phyloP scores from a whole-genome alignment of 1,284 basidiomycete genomes.

The Phenoliferia sp. region DNA sequence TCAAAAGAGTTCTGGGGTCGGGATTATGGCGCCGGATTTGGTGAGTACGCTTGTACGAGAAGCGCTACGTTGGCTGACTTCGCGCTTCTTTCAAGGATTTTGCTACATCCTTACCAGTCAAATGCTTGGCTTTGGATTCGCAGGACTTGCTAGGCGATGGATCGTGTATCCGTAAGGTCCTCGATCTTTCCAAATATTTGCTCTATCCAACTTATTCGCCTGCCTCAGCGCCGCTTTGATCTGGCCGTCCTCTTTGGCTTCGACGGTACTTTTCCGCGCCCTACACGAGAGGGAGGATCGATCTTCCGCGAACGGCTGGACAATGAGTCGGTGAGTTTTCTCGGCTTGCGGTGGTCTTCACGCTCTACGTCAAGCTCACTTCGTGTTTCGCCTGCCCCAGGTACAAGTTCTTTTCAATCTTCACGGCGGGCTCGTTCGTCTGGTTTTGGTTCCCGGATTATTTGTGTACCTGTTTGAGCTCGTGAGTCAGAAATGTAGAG shows the following conservation, averaged over 20 bases:
- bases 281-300: constrained; percentile 3
- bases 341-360: background rate
- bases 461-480: constrained; percentile 70
- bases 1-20: constrained; percentile 2
- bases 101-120: constrained; percentile 41
- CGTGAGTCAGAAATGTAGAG: background rate
- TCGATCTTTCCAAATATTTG: background rate
- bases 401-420: constrained; percentile 2
- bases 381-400: too few relatives aligned
- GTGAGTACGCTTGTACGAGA: constrained; percentile 52
- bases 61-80: constrained; percentile 53
- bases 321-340: background rate
- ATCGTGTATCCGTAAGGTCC: constrained; percentile 27
- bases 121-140: constrained; percentile 33
- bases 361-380: too few relatives aligned
- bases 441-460: constrained; percentile 15
- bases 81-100: constrained; percentile 25
- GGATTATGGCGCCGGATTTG: constrained; percentile 47
- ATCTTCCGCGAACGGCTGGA: background rate
- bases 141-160: constrained; percentile 23
- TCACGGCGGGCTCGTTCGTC: constrained; percentile 1
- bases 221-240: constrained; percentile 34
- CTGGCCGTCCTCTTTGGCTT: constrained; percentile 47
- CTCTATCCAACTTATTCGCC: background rate
- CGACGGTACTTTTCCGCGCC: constrained; percentile 42